A percentile compares a stretch with the other conserved stretches of the same genome.
Conservation (phyloP, 345 rosid genomes). For the Microcos paniculata region DNA sequence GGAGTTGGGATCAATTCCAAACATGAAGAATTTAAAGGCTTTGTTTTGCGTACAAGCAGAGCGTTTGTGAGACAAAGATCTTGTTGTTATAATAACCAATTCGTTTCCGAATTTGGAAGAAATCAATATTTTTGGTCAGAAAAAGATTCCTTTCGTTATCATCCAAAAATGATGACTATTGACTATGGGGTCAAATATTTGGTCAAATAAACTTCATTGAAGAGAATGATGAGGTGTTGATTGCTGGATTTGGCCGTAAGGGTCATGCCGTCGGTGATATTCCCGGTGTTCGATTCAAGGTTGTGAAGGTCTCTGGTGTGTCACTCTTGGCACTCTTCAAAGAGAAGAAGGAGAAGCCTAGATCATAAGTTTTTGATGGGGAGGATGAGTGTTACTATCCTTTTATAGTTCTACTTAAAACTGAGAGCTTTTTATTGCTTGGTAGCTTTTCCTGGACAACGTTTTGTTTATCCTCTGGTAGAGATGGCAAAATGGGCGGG, state of each 20-base stretch:
- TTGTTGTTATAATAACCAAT: no score
- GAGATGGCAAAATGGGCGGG: no score
- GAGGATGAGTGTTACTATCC: not conserved
- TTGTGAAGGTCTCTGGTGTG: slow-evolving; percentile 73
- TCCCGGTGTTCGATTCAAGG: slow-evolving; percentile 84
- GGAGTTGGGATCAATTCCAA: no score
- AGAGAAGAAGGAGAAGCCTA: no score
- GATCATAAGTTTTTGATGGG: slow-evolving; percentile 24
- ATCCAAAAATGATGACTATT: no score
- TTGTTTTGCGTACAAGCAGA: no score
- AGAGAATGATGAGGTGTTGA: slow-evolving; percentile 71
- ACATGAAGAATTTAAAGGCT: no score
- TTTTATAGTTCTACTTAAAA: slow-evolving; percentile 1
- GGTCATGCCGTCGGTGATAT: slow-evolving; percentile 82
- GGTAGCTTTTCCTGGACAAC: slow-evolving; percentile 22
- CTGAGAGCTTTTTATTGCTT: slow-evolving; percentile 3
- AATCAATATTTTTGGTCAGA: no score
- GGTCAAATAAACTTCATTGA: slow-evolving; percentile 64
- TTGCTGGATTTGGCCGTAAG: slow-evolving; percentile 73
- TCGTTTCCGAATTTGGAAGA: no score
- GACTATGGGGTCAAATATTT: no score
- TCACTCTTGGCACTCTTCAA: slow-evolving; percentile 64
- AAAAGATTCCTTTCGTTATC: no score
- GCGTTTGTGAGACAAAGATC: no score
- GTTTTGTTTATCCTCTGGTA: not conserved